Evolutionary conservation across 805 yeast species (phyloP).

Genomic region (Lachancea dasiensis): DNA sequence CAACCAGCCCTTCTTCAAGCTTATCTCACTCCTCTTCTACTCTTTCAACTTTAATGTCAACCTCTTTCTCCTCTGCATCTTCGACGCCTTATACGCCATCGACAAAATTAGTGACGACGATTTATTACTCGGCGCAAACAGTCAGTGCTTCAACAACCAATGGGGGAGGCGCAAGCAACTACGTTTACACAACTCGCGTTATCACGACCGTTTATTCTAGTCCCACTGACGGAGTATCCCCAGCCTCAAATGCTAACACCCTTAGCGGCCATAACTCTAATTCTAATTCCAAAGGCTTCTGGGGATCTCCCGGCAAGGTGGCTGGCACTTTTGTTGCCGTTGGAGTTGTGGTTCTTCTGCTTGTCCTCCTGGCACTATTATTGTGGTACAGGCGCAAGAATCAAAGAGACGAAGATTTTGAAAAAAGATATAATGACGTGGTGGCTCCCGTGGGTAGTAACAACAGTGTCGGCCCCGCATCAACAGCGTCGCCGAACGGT

Average conservation of each 20-base stretch:
- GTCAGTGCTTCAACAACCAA: slow-evolving; percentile 14
- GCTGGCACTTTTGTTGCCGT: slow-evolving; percentile 83
- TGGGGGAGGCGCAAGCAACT: slow-evolving; percentile 1
- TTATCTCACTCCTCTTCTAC: slow-evolving; percentile 11
- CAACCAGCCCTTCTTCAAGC: slow-evolving; percentile 11
- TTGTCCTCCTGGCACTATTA: slow-evolving; percentile 38
- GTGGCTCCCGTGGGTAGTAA: slow-evolving; percentile 12
- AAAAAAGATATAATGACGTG: slow-evolving; percentile 22
- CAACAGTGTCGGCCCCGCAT: slow-evolving; percentile 13
- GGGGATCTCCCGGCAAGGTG: slow-evolving; percentile 66
- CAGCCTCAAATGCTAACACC: slow-evolving; percentile 1
- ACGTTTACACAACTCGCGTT: slow-evolving; percentile 12
- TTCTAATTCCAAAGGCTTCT: slow-evolving; percentile 40
- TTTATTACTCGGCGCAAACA: slow-evolving; percentile 19
- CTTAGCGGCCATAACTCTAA: slow-evolving; percentile 5
- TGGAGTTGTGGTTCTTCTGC: slow-evolving; percentile 51
- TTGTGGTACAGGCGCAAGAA: slow-evolving; percentile 24
- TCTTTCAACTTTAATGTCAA: slow-evolving; percentile 8
- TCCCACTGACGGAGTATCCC: slow-evolving; percentile 9
- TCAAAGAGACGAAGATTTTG: slow-evolving; percentile 21
- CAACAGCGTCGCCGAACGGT: slow-evolving; percentile 15
- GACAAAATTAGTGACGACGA: slow-evolving; percentile 11
- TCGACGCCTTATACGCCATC: slow-evolving; percentile 7
- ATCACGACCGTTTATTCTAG: slow-evolving; percentile 17
- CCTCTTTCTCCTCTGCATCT: slow-evolving; percentile 7